Conservation (phyloP, 2,329 filamentous ascomycete species). For the Ascosphaera apis region DNA sequence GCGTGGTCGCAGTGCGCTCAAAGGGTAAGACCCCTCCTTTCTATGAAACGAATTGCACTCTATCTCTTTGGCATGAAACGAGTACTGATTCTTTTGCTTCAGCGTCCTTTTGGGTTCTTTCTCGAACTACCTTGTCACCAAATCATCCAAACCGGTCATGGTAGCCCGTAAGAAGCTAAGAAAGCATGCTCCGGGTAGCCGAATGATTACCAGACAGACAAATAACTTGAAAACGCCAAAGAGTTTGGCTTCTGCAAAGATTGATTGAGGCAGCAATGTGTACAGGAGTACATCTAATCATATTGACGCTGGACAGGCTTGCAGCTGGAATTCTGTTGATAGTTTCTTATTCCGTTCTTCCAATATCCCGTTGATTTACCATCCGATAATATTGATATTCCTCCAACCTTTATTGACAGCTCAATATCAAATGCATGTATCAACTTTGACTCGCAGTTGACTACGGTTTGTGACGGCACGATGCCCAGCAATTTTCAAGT, state of each 20-base stretch:
- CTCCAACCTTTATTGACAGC: too few relatives aligned
- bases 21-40: slow-evolving; percentile 40
- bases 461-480: too few relatives aligned
- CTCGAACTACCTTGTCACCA: slow-evolving; percentile 90
- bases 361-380: too few relatives aligned
- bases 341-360: too few relatives aligned
- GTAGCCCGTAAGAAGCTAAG: slow-evolving; percentile 75
- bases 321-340: too few relatives aligned
- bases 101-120: slow-evolving; percentile 91
- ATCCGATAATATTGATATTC: too few relatives aligned
- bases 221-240: slow-evolving; percentile 60
- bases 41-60: background rate
- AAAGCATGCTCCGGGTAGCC: slow-evolving; percentile 66
- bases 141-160: slow-evolving; percentile 94
- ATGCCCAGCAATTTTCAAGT: too few relatives aligned
- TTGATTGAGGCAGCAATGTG: slow-evolving; percentile 41
- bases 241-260: slow-evolving; percentile 47
- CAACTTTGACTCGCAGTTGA: too few relatives aligned
- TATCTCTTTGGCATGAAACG: background rate
- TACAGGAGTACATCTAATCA: too few relatives aligned
- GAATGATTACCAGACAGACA: slow-evolving; percentile 45
- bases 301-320: too few relatives aligned
- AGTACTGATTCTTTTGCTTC: slow-evolving; percentile 2
- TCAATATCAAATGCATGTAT: too few relatives aligned
- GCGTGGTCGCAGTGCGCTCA: slow-evolving; percentile 71